These are phyloP conservation scores for Pneumocystis sp. DNA, from an alignment of 1,139 yeast species.

Conservation along the genomic window DNA sequence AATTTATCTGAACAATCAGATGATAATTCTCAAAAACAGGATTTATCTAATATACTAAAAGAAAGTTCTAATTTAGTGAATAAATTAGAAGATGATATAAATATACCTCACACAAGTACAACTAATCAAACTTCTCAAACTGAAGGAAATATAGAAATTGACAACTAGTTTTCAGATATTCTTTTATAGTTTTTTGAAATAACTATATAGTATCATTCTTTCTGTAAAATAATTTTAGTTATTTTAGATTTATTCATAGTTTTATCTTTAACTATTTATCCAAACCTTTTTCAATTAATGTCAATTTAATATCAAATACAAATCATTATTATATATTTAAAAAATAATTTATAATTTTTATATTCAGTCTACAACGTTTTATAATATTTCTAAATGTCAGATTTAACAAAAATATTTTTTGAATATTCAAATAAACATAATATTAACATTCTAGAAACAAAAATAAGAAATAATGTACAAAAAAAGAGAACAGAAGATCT, in stretches of 20 bases:
- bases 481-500: not conserved
- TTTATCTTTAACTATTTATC: not conserved
- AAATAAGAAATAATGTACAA: not conserved
- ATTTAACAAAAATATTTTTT: not conserved
- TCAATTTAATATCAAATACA: not conserved
- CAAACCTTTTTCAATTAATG: not conserved
- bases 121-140: not conserved
- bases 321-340: not conserved
- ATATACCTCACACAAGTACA: not conserved
- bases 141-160: not conserved
- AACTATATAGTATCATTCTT: not conserved
- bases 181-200: not conserved
- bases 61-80: not conserved
- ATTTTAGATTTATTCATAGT: not conserved
- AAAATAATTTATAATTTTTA: not conserved
- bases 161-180: not conserved
- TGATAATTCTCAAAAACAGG: not conserved
- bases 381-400: not conserved
- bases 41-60: not conserved
- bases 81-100: not conserved
- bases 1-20: not conserved
- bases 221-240: not conserved
- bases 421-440: not conserved
- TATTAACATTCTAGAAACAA: not conserved
- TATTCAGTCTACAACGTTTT: not conserved